Evolutionary conservation across 2,329 filamentous ascomycete species (phyloP).

Genomic region (Fusarium buxicola): DNA sequence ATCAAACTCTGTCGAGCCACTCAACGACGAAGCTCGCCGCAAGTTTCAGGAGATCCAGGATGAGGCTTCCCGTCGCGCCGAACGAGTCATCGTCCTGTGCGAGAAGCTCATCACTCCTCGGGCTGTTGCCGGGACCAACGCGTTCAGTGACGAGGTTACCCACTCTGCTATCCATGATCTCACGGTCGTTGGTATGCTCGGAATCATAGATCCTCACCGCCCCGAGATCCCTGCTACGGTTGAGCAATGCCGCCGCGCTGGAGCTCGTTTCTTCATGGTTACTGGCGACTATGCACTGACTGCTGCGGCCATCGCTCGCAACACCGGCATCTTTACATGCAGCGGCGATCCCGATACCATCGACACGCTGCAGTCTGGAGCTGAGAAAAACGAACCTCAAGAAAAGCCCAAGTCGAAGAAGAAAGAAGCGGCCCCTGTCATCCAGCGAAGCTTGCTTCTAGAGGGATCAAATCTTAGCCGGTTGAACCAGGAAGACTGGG

Average conservation of each 20-base stretch:
- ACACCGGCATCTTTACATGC: conserved; percentile 71
- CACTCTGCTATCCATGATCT: conserved; percentile 55
- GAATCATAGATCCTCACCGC: conserved; percentile 61
- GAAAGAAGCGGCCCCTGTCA: conserved; percentile 20
- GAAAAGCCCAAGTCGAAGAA: conserved; percentile 24
- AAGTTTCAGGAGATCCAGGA: conserved; percentile 54
- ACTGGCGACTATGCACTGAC: conserved; percentile 64
- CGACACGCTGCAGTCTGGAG: conserved; percentile 29
- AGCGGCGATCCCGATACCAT: conserved; percentile 57
- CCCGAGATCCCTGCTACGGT: conserved; percentile 57
- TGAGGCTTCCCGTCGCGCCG: conserved; percentile 55
- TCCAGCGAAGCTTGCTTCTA: conserved; percentile 46
- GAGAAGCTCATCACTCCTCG: conserved; percentile 51
- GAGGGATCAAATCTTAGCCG: conserved; percentile 70
- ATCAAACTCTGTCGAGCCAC: conserved; percentile 48
- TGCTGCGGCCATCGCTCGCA: conserved; percentile 72
- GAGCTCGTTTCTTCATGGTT: conserved; percentile 61
- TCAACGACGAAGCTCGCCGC: conserved; percentile 49
- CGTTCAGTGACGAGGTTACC: conserved; percentile 62
- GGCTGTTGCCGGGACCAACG: conserved; percentile 54
- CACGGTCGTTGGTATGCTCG: conserved; percentile 64
- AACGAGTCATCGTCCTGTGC: conserved; percentile 58
- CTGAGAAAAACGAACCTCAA: conserved; percentile 17
- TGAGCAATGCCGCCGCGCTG: conserved; percentile 56
- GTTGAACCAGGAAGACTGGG: conserved; percentile 62